Percentiles rank a stretch among this genome's conserved stretches.
Evolutionary conservation across 345 rosid species (phyloP).

Genomic region (Lepidium didymum): DNA sequence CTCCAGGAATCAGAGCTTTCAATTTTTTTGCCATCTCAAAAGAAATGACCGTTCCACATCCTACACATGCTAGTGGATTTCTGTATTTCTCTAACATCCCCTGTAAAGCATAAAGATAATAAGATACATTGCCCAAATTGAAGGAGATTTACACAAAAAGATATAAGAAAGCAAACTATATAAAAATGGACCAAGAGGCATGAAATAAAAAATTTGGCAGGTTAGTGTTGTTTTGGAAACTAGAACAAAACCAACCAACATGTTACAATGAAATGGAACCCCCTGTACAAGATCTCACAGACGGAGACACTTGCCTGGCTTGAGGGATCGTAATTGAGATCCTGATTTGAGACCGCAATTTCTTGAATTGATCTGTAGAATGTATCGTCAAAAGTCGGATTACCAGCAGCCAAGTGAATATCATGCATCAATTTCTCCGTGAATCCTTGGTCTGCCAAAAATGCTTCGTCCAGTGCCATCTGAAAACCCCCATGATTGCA

Average conservation of each 20-base stretch:
- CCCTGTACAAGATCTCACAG: background rate
- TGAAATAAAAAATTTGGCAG: background rate
- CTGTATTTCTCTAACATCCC: slow-evolving; percentile 33
- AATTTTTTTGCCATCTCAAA: slow-evolving; percentile 43
- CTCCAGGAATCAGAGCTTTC: slow-evolving; percentile 41
- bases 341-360: slow-evolving; percentile 61
- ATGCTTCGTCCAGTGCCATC: slow-evolving; percentile 88
- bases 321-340: slow-evolving; percentile 36
- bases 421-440: slow-evolving; percentile 83
- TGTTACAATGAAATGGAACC: background rate
- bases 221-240: background rate
- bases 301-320: slow-evolving; percentile 51
- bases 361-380: slow-evolving; percentile 59
- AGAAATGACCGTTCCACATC: slow-evolving; percentile 57
- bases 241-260: background rate
- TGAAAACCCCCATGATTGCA: slow-evolving; percentile 52
- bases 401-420: slow-evolving; percentile 80
- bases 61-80: slow-evolving; percentile 45
- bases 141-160: background rate
- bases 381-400: slow-evolving; percentile 49
- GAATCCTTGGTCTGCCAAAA: slow-evolving; percentile 89
- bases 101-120: slow-evolving; percentile 31
- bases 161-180: background rate
- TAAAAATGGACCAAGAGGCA: background rate
- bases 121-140: background rate